Percentiles rank a stretch among this genome's conserved stretches.
phyloP scores from a whole-genome alignment of 164 flowering plant genomes.

The Berberis thunbergii region DNA sequence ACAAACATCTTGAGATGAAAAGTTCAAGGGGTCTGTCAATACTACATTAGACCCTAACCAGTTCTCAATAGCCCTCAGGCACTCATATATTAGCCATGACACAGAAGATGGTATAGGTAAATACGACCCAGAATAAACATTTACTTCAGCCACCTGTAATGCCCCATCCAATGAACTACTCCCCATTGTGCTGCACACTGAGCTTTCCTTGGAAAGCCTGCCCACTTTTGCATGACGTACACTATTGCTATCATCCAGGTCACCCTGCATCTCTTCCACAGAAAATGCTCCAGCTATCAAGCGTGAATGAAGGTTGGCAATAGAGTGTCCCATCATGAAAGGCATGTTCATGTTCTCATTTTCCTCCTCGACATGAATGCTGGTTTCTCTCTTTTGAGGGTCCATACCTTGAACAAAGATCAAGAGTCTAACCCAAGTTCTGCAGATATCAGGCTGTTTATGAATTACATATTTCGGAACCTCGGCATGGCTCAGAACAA shows the following conservation, averaged over 20 bases:
- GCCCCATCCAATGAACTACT: slow-evolving; percentile 18
- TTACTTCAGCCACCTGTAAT: slow-evolving; percentile 22
- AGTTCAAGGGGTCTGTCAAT: slow-evolving; percentile 15
- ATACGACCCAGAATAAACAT: slow-evolving; percentile 11
- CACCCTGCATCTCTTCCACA: slow-evolving; percentile 22
- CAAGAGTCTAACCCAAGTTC: slow-evolving; percentile 67
- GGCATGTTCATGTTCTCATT: slow-evolving; percentile 56
- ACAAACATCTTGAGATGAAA: slow-evolving; percentile 19
- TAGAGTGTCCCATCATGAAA: slow-evolving; percentile 48
- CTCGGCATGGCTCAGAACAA: slow-evolving; percentile 70
- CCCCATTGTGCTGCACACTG: slow-evolving; percentile 42
- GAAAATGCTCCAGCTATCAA: slow-evolving; percentile 60
- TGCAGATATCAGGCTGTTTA: slow-evolving; percentile 42
- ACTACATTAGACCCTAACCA: slow-evolving; percentile 52
- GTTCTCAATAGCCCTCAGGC: slow-evolving; percentile 61
- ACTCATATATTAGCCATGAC: slow-evolving; percentile 46
- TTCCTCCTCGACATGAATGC: slow-evolving; percentile 71
- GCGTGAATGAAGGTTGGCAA: slow-evolving; percentile 55
- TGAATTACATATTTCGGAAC: slow-evolving; percentile 47
- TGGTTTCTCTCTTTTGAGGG: slow-evolving; percentile 77
- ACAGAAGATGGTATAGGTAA: slow-evolving; percentile 36
- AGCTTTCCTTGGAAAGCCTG: slow-evolving; percentile 63
- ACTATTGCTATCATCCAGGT: slow-evolving; percentile 37
- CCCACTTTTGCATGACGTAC: slow-evolving; percentile 73
- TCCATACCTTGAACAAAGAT: slow-evolving; percentile 84